These are phyloP conservation scores for Camelina hispida DNA, from an alignment of 345 rosid species.

Conservation along the genomic window DNA sequence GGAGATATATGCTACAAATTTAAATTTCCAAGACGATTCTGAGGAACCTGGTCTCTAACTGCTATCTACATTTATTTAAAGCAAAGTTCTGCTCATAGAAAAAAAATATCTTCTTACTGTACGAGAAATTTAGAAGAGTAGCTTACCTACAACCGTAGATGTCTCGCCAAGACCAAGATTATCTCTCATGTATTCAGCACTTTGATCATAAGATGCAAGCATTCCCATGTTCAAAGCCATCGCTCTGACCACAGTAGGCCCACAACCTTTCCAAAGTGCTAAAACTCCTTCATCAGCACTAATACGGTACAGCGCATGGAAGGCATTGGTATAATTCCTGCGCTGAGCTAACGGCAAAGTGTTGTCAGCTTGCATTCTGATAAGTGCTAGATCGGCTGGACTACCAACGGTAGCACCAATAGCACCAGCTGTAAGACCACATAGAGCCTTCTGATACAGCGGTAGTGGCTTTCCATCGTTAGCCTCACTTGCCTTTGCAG, in stretches of 20 bases:
- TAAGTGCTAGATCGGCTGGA: slow-evolving; percentile 97
- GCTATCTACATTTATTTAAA: slow-evolving; percentile 5
- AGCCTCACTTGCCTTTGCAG: slow-evolving; percentile 83
- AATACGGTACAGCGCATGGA: slow-evolving; percentile 91
- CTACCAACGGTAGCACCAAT: slow-evolving; percentile 91
- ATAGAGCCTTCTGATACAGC: slow-evolving; percentile 91
- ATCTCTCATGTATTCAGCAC: slow-evolving; percentile 90
- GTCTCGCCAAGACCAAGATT: slow-evolving; percentile 73
- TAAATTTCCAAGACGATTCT: background rate
- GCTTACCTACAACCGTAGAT: slow-evolving; percentile 66
- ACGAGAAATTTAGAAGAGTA: background rate
- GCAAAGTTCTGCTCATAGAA: slow-evolving; percentile 1
- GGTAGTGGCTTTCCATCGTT: slow-evolving; percentile 98
- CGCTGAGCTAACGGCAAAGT: slow-evolving; percentile 94
- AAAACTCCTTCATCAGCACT: slow-evolving; percentile 84
- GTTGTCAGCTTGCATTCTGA: slow-evolving; percentile 99
- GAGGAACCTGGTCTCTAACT: background rate
- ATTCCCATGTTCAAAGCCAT: slow-evolving; percentile 99
- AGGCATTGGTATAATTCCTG: slow-evolving; percentile 87
- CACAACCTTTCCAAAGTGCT: slow-evolving; percentile 99
- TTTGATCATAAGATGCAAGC: slow-evolving; percentile 99
- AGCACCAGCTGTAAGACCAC: slow-evolving; percentile 99
- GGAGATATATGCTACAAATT: background rate
- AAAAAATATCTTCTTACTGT: background rate
- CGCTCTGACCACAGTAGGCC: slow-evolving; percentile 98